These are phyloP conservation scores for Pythium aphanidermatum DNA, from an alignment of 352 stramenopile species.

Conservation along the genomic window DNA sequence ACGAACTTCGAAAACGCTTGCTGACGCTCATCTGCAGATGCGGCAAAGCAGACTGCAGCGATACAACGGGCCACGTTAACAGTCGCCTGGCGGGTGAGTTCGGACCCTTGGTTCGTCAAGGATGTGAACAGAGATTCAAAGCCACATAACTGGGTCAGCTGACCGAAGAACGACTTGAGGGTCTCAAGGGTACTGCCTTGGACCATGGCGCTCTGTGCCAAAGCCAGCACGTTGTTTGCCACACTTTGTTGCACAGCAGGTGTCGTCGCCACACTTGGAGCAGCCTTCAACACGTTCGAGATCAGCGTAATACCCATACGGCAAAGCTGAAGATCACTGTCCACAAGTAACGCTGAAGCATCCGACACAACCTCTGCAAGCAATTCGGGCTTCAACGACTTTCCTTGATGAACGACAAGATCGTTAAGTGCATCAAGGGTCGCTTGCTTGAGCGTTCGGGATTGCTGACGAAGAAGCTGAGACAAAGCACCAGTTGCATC, in stretches of 20 bases:
- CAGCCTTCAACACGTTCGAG: conserved; percentile 65
- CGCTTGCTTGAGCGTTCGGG: conserved; percentile 92
- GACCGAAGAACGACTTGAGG: conserved; percentile 63
- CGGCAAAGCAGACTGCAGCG: conserved; percentile 74
- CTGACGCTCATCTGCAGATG: conserved; percentile 51
- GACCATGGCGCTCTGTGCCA: conserved; percentile 88
- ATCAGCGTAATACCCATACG: conserved; percentile 91
- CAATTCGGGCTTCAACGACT: conserved; percentile 62
- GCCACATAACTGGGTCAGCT: conserved; percentile 55
- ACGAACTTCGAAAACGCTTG: conserved; percentile 71
- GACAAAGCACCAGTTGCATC: conserved; percentile 86
- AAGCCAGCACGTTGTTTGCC: conserved; percentile 70
- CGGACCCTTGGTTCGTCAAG: conserved; percentile 54
- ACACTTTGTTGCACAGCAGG: conserved; percentile 60
- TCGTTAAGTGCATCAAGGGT: conserved; percentile 90
- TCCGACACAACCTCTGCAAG: conserved; percentile 90
- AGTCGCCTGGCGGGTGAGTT: conserved; percentile 88
- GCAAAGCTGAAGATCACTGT: conserved; percentile 96
- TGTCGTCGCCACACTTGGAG: conserved; percentile 43
- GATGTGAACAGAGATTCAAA: conserved; percentile 87
- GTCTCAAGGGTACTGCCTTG: conserved; percentile 81
- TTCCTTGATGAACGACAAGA: conserved; percentile 78
- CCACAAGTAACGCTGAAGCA: conserved; percentile 86
- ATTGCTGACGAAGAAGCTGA: conserved; percentile 93
- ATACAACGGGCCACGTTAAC: conserved; percentile 93